Percentiles rank a stretch among this genome's conserved stretches.
Conservation (phyloP, 78 protist genomes). For the Tieghemostelium lacteum region DNA sequence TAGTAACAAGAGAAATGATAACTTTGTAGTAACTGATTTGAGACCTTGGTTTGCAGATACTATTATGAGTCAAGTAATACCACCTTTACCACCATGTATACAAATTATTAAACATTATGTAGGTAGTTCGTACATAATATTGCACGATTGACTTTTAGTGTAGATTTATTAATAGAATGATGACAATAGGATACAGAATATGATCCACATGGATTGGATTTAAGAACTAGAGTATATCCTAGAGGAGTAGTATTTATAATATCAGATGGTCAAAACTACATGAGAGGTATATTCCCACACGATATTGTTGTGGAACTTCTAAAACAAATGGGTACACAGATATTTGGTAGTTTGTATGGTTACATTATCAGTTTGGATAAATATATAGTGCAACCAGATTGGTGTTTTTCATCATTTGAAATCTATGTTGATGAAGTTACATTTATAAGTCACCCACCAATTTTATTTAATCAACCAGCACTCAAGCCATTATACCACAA, state of each 20-base stretch:
- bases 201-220: neutral
- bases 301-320: neutral
- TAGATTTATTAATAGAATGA: neutral
- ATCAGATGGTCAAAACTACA: slow-evolving; percentile 12
- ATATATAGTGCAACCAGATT: slow-evolving; percentile 9
- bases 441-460: neutral
- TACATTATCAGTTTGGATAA: neutral
- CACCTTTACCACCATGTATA: neutral
- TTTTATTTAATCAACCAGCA: neutral
- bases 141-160: neutral
- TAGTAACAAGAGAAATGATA: neutral
- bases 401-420: neutral
- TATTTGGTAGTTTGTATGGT: neutral
- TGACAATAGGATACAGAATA: neutral
- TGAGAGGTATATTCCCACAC: neutral
- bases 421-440: neutral
- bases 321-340: neutral
- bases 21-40: neutral
- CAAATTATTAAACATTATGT: slow-evolving; percentile 21
- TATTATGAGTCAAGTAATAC: neutral
- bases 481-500: neutral
- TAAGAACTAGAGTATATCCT: neutral
- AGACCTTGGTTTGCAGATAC: slow-evolving; percentile 20
- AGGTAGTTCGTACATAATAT: neutral
- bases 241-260: slow-evolving; percentile 1